Percentiles rank a stretch among this genome's conserved stretches.
These are phyloP conservation scores for Camelina sativa DNA, from an alignment of 345 rosid species.

Conservation along the genomic window DNA sequence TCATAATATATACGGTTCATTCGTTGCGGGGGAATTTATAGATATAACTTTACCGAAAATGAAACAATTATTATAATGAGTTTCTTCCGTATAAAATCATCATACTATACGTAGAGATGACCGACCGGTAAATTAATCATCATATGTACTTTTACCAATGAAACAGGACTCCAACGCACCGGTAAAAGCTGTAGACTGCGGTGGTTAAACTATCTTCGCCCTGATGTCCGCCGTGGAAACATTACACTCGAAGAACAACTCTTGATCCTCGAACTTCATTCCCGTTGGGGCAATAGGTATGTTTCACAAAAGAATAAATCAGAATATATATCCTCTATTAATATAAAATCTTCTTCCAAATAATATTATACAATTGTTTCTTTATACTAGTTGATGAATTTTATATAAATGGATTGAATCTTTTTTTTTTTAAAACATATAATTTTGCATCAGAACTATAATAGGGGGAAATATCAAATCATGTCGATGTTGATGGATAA, in stretches of 20 bases:
- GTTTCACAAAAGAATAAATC: neutral
- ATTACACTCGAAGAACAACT: constrained; percentile 93
- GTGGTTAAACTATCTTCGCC: constrained; percentile 94
- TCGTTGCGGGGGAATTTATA: neutral
- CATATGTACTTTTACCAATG: constrained; percentile 27
- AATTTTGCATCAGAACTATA: neutral
- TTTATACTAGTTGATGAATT: neutral
- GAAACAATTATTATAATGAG: constrained; percentile 27
- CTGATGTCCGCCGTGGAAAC: constrained; percentile 93
- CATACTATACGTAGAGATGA: constrained; percentile 32
- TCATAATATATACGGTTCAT: constrained; percentile 35
- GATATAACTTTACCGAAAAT: constrained; percentile 37
- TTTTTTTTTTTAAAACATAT: neutral
- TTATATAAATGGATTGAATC: neutral
- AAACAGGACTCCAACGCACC: constrained; percentile 83
- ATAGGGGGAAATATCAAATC: neutral
- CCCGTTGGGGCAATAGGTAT: constrained; percentile 95
- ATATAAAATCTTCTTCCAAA: neutral
- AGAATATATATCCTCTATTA: neutral
- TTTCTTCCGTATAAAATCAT: constrained; percentile 42
- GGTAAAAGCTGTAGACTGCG: constrained; percentile 96
- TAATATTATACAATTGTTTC: neutral
- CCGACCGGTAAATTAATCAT: constrained; percentile 24
- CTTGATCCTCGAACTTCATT: constrained; percentile 90
- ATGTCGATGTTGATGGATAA: neutral